Base-by-base conservation (phyloP, 1,139 yeast species). In the Yamadazyma triangularis region DNA sequence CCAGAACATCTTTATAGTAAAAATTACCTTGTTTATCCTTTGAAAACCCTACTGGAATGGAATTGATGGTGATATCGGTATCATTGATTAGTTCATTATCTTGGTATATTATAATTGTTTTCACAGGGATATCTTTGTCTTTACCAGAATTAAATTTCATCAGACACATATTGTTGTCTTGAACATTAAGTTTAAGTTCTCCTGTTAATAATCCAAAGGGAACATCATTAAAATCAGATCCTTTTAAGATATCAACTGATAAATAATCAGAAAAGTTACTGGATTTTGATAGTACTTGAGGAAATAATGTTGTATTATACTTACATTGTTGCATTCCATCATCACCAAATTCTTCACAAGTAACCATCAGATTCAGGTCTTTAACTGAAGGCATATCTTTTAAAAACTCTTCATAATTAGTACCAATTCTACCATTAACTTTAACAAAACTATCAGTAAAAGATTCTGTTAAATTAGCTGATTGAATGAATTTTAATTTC, bases 181-280 rank as follows among this genome's bases (percentile, higher is more conserved):
- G 69, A 2, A 75, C 86, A 26, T 63, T 60, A 30, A 86, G 73
- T 33, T 57, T 57, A 24, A 86, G 47, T 38, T 79, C 79, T 1
- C 86, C 88, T 19, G 70, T 68, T 37, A 80, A 65, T 29, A 88
- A 83, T 0, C 85, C 84, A 51, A 75, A 81, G 16, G 80, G 80
- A 13, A 74, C 70, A 27, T 57, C 56, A 14, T 45, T 45, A 6
- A 67, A 59, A 26, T 76, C 69, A 0, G 77, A 60, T 42, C 77
- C 70, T 25, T 63, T 64, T 31, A 79, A 40, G 8, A 80, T 61
- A 16, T 73, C 66, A 5, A 82, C 52, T 9, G 60, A 48, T 38
- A 81, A 45, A 46, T 75, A 72, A 15, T 73, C 71, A 4, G 53
- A 43, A 29, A 63, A 60, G 8, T 53, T 45, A 4, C 51, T 37